Percentiles rank a stretch among this genome's conserved stretches.
Conservation (phyloP, 768 basidiomycete genomes). For the Tulasnella sp. region DNA sequence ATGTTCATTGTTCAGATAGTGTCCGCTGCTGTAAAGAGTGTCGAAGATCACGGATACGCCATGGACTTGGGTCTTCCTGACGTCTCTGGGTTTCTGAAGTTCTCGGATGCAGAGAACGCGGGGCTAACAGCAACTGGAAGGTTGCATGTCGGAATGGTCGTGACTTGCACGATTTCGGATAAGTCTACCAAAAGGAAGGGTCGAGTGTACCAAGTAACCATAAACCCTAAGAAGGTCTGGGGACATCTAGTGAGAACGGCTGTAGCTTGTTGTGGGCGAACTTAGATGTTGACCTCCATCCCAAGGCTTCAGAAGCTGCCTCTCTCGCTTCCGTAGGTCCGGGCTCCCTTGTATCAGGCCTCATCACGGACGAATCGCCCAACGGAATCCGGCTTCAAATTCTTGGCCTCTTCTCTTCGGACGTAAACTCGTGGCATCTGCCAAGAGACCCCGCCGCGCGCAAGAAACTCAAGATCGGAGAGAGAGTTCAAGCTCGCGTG, state of each 20-base stretch:
- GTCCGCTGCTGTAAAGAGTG: slow-evolving; percentile 65
- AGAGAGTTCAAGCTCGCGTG: slow-evolving; percentile 67
- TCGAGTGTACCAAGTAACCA: slow-evolving; percentile 63
- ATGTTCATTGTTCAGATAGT: slow-evolving; percentile 47
- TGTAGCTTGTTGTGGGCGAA: background rate
- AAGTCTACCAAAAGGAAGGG: slow-evolving; percentile 55
- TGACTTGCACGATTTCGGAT: slow-evolving; percentile 60
- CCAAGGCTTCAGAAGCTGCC: slow-evolving; percentile 65
- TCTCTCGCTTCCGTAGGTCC: slow-evolving; percentile 79
- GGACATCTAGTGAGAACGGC: slow-evolving; percentile 47
- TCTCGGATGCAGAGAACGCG: slow-evolving; percentile 54
- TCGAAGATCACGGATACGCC: slow-evolving; percentile 93
- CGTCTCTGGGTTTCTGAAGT: slow-evolving; percentile 77
- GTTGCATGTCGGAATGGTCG: slow-evolving; percentile 56
- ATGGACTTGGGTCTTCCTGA: slow-evolving; percentile 74
- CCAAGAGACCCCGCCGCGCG: background rate
- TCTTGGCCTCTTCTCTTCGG: slow-evolving; percentile 87
- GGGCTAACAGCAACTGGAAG: slow-evolving; percentile 25
- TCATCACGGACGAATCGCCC: slow-evolving; percentile 68
- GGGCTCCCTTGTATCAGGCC: slow-evolving; percentile 68
- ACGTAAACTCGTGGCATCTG: slow-evolving; percentile 75
- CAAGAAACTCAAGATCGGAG: background rate
- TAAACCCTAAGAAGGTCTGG: slow-evolving; percentile 42
- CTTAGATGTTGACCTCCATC: background rate
- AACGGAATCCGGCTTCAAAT: slow-evolving; percentile 81